Conservation (phyloP, 2,329 filamentous ascomycete species). For the Exophiala calicioides region DNA sequence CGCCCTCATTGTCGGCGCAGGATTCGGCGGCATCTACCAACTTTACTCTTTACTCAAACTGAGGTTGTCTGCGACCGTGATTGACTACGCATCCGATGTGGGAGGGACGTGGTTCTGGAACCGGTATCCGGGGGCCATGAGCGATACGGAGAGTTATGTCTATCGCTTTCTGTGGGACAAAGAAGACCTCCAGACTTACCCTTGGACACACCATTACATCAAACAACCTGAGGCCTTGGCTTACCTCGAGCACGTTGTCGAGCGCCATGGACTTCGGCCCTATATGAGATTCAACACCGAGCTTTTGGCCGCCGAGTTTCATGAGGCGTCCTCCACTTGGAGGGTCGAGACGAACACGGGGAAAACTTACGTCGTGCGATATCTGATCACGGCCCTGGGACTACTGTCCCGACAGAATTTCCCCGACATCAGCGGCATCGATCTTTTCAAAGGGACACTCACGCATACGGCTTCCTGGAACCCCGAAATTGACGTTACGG, state of each 20-base stretch:
- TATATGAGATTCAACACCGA: slow-evolving; percentile 49
- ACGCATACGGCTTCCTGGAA: slow-evolving; percentile 48
- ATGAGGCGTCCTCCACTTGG: slow-evolving; percentile 44
- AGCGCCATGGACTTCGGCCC: slow-evolving; percentile 46
- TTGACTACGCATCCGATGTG: slow-evolving; percentile 53
- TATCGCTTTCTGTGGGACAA: slow-evolving; percentile 45
- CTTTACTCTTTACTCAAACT: slow-evolving; percentile 54
- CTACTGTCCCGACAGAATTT: slow-evolving; percentile 42
- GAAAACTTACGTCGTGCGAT: slow-evolving; percentile 39
- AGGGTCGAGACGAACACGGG: slow-evolving; percentile 44
- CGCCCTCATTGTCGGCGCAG: slow-evolving; percentile 35
- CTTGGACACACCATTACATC: slow-evolving; percentile 26
- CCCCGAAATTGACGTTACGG: slow-evolving; percentile 10
- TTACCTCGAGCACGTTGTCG: slow-evolving; percentile 52
- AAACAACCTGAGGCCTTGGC: slow-evolving; percentile 40
- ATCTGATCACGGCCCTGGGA: slow-evolving; percentile 42
- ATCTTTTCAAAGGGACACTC: slow-evolving; percentile 41
- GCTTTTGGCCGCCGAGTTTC: slow-evolving; percentile 45
- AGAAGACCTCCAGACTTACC: slow-evolving; percentile 18
- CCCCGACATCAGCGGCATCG: slow-evolving; percentile 40
- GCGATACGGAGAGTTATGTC: slow-evolving; percentile 24
- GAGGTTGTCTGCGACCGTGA: slow-evolving; percentile 51
- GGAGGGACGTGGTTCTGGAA: slow-evolving; percentile 43
- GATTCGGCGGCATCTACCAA: slow-evolving; percentile 51
- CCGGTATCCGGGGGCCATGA: slow-evolving; percentile 42